Conservation (phyloP, 2,329 filamentous ascomycete species). For the Fonsecaea monophora region DNA sequence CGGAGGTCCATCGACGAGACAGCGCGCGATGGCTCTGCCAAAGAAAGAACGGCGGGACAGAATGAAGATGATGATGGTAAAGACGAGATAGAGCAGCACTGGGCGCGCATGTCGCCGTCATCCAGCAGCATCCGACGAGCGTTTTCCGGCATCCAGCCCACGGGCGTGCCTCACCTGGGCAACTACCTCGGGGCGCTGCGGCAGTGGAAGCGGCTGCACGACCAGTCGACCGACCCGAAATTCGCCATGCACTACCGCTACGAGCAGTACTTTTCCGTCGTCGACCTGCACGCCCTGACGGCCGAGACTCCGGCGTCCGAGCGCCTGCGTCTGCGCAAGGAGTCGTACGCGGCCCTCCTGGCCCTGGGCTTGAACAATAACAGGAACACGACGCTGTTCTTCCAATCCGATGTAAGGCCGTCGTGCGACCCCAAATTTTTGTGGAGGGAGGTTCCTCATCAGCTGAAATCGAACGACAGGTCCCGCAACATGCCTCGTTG, state of each 20-base stretch:
- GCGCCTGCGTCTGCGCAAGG: conserved; percentile 70
- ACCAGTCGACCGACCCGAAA: conserved; percentile 63
- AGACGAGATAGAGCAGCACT: conserved; percentile 11
- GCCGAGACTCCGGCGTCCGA: conserved; percentile 63
- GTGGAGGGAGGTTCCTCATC: not conserved
- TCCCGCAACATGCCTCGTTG: conserved; percentile 81
- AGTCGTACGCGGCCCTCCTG: conserved; percentile 79
- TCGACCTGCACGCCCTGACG: conserved; percentile 94
- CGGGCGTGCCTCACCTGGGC: conserved; percentile 88
- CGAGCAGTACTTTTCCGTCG: conserved; percentile 79
- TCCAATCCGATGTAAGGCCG: conserved; percentile 72
- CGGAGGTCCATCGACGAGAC: not conserved
- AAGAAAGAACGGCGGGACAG: not conserved
- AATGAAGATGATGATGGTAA: not conserved
- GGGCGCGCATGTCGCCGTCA: conserved; percentile 9
- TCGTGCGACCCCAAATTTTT: not conserved
- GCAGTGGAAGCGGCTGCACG: conserved; percentile 83
- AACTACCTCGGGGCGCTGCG: conserved; percentile 92
- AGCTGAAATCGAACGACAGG: conserved; percentile 52
- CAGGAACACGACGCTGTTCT: conserved; percentile 75
- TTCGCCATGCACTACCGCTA: conserved; percentile 13
- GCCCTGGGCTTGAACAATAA: conserved; percentile 83
- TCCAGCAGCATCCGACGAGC: conserved; percentile 59
- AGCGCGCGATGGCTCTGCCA: not conserved
- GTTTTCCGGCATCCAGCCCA: conserved; percentile 97